Base-by-base conservation (phyloP, 345 rosid species). In the Cardamine resedifolia region DNA sequence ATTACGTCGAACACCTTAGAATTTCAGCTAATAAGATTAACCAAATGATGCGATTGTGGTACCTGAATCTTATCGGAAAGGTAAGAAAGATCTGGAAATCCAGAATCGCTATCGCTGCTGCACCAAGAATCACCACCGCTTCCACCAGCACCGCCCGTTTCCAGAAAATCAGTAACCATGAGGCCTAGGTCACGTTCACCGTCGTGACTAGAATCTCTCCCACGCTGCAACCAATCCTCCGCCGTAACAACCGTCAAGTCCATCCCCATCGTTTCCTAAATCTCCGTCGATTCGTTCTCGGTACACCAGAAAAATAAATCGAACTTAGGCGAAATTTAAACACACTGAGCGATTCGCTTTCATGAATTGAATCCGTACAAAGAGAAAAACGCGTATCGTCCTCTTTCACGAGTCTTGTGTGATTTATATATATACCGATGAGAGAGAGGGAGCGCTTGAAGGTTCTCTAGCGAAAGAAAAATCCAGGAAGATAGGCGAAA, bases 61-160 rank as follows among this genome's bases (percentile, higher is more conserved):
- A 90, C 98, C 85, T 86, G 80, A 70, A 94, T 87, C 47, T 83
- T 91, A 24, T 91, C 92, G 26, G 95, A 87, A 57, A 91, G 92
- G 53, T 66, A 82, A 43, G 72, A 82, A 50, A 88, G 92, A 83
- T 94, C 97, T 19, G 91, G 70, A 70, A 81, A 73, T 18, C 97
- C 88, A 31, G 97, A 84, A 15, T 91, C 97, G 79, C 91, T 84
- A 47, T 94, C 96, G 85, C 92, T 94, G 78, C 96, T 94, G 14
- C 87, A 86, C 86, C 84, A 83, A 3, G 95, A 86, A 26, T 85
- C 88, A 66, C 85, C 89, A 1, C 88, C 87, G 70, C 83, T 86
- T 31, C 69, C 74, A 52, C 87, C 83, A 49, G 84, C 84, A 0
- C 33, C 49, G 6, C 88, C 89, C 30, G 84, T 89, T 74, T 94